phyloP scores from a whole-genome alignment of 257 asterid genomes.

The Scutellaria barbata region DNA sequence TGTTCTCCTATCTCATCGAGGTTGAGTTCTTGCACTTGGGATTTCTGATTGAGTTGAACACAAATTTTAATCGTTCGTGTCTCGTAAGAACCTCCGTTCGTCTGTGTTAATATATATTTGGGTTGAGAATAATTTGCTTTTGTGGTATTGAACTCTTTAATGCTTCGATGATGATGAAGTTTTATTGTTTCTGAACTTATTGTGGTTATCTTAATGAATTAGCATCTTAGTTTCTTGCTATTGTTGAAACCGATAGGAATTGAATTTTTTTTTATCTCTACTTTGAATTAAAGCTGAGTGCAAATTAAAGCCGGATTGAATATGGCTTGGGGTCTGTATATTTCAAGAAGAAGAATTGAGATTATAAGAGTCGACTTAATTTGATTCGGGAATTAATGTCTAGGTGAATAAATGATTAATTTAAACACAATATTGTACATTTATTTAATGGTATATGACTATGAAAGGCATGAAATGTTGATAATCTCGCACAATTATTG shows the following conservation, averaged over 20 bases:
- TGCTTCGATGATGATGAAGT: not conserved
- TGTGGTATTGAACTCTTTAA: conserved; percentile 20
- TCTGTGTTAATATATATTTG: conserved; percentile 38
- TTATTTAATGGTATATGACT: no score
- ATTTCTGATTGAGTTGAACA: conserved; percentile 38
- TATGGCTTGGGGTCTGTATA: not conserved
- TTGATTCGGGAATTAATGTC: no score
- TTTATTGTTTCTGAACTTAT: not conserved
- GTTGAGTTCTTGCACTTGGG: conserved; percentile 29
- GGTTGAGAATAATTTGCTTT: conserved; percentile 38
- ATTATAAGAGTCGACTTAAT: no score
- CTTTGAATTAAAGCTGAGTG: no score
- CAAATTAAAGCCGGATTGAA: not conserved
- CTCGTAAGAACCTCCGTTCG: conserved; percentile 12
- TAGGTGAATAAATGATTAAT: no score
- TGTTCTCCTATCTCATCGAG: conserved; percentile 22
- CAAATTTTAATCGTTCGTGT: not conserved
- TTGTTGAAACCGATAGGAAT: not conserved
- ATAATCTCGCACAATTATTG: no score
- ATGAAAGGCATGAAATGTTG: no score
- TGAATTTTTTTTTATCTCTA: no score
- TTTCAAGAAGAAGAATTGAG: no score
- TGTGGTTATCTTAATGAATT: not conserved
- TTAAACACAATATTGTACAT: no score
- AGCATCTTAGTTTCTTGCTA: not conserved